Conservation (phyloP, 345 rosid species). For the Gossypium australe region DNA sequence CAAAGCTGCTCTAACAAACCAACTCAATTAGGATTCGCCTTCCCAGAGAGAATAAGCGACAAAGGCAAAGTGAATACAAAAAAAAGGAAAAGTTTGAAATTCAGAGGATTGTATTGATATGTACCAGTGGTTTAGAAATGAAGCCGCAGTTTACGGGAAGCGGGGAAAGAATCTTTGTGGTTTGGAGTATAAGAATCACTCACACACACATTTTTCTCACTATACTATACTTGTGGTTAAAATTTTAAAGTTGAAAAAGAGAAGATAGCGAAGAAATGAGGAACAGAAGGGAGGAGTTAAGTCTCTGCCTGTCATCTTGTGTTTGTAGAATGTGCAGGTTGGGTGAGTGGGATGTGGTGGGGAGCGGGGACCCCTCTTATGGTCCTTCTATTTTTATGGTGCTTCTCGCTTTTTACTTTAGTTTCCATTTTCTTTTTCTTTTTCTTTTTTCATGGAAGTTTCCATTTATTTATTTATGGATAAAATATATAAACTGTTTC, state of each 20-base stretch:
- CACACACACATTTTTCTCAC: background rate
- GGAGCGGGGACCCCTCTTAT: background rate
- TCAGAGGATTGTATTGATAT: slow-evolving; percentile 5
- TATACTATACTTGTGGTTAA: slow-evolving; percentile 5
- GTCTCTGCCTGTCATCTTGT: slow-evolving; percentile 8
- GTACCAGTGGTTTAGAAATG: slow-evolving; percentile 18
- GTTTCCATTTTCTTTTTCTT: too few species aligned
- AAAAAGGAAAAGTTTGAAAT: background rate
- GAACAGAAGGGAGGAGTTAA: background rate
- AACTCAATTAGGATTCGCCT: background rate
- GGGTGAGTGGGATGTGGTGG: background rate
- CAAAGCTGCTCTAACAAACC: background rate
- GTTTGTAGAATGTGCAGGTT: slow-evolving; percentile 8
- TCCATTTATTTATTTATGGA: too few species aligned
- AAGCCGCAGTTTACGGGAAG: slow-evolving; percentile 16
- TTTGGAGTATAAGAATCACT: background rate
- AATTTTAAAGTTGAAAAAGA: background rate
- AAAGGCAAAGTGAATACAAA: slow-evolving; percentile 12
- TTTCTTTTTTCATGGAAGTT: too few species aligned
- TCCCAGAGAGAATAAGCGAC: slow-evolving; percentile 1
- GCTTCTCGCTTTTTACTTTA: background rate
- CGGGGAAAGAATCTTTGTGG: slow-evolving; percentile 12
- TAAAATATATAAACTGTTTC: too few species aligned
- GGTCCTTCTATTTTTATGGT: background rate
- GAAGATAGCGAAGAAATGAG: background rate